phyloP scores from a whole-genome alignment of 2,329 filamentous ascomycete species.

The Colletotrichum musicola region DNA sequence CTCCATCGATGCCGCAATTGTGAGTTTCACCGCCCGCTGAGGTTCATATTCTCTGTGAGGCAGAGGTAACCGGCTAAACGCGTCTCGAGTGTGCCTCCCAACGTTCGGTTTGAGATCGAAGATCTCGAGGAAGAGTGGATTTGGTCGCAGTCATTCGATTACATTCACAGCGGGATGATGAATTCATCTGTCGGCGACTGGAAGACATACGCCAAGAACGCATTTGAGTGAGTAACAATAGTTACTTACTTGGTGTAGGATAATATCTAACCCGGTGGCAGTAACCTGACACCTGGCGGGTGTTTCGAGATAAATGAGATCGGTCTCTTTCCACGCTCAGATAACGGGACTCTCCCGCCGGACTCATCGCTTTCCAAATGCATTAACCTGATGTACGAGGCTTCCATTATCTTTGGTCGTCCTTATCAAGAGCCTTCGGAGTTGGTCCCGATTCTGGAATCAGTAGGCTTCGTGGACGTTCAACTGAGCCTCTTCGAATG shows the following conservation, averaged over 20 bases:
- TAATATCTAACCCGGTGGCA: conserved; percentile 39
- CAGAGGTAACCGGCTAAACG: conserved; percentile 28
- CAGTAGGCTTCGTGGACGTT: conserved; percentile 49
- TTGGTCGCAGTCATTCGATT: conserved; percentile 63
- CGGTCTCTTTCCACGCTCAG: conserved; percentile 51
- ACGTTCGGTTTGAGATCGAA: conserved; percentile 54
- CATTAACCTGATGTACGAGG: conserved; percentile 32
- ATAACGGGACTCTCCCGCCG: conserved; percentile 53
- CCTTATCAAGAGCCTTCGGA: conserved; percentile 40
- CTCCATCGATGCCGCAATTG: conserved; percentile 55
- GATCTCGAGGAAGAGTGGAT: conserved; percentile 46
- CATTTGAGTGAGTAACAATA: conserved; percentile 49
- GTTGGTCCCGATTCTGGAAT: conserved; percentile 42
- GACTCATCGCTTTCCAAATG: conserved; percentile 40
- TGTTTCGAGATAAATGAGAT: conserved; percentile 59
- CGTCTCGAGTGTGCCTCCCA: conserved; percentile 51
- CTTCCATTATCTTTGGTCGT: conserved; percentile 43
- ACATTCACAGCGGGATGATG: conserved; percentile 69
- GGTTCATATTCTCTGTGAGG: not conserved
- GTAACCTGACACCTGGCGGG: conserved; percentile 63
- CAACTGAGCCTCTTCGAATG: conserved; percentile 46
- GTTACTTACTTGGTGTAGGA: conserved; percentile 23
- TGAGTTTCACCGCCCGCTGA: conserved; percentile 32
- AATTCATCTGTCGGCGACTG: conserved; percentile 67
- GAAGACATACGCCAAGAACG: conserved; percentile 57